Conservation (phyloP, 129 eudicot species). For the Chrysanthemum makinoi region DNA sequence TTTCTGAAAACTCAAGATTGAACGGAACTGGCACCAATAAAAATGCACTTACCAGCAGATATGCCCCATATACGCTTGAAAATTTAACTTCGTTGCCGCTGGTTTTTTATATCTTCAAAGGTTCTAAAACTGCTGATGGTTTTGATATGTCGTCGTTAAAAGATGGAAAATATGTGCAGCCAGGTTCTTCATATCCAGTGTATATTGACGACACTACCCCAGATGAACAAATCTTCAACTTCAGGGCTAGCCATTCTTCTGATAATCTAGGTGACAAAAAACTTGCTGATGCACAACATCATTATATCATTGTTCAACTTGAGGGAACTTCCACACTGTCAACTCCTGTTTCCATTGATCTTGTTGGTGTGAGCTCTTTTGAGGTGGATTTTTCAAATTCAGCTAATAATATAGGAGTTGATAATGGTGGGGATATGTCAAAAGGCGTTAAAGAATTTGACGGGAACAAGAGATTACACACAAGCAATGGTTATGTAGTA, state of each 20-base stretch:
- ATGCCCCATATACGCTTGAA: slow-evolving; percentile 80
- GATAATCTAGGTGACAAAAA: slow-evolving; percentile 60
- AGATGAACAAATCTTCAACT: slow-evolving; percentile 49
- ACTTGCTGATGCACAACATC: slow-evolving; percentile 58
- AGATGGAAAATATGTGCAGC: slow-evolving; percentile 48
- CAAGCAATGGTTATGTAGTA: slow-evolving; percentile 54
- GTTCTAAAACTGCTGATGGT: slow-evolving; percentile 36
- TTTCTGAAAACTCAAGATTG: slow-evolving; percentile 40
- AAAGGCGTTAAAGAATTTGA: slow-evolving; percentile 24
- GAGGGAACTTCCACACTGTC: slow-evolving; percentile 84
- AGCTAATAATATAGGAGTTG: slow-evolving; percentile 42
- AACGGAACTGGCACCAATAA: slow-evolving; percentile 35
- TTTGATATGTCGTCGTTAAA: slow-evolving; percentile 45
- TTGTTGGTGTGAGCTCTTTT: slow-evolving; percentile 85
- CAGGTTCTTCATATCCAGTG: slow-evolving; percentile 77
- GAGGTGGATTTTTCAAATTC: slow-evolving; percentile 84
- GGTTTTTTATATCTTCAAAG: slow-evolving; percentile 55
- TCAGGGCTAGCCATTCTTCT: slow-evolving; percentile 54
- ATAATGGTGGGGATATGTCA: slow-evolving; percentile 26
- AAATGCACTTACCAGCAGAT: slow-evolving; percentile 47
- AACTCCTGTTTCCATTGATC: slow-evolving; percentile 87
- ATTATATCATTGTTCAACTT: slow-evolving; percentile 64
- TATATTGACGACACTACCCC: slow-evolving; percentile 56
- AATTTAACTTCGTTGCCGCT: slow-evolving; percentile 89
- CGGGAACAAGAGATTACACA: not conserved